Percentiles rank a stretch among this genome's conserved stretches.
These are phyloP conservation scores for Neurospora discreta DNA, from an alignment of 495 filamentous ascomycete genomes.

Conservation along the genomic window DNA sequence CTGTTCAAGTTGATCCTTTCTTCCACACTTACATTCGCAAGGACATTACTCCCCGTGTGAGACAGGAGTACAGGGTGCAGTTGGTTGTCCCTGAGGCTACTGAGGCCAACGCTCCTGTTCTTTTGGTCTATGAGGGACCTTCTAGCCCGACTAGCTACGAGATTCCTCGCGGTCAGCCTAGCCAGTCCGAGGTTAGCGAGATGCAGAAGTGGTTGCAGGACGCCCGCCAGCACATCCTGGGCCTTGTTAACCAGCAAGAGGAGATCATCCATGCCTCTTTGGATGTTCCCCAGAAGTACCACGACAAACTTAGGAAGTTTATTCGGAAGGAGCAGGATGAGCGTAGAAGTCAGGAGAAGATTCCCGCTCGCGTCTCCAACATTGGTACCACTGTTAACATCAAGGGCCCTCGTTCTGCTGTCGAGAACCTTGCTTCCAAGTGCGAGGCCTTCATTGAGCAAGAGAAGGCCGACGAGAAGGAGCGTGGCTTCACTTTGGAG, in stretches of 20 bases:
- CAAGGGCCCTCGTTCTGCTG: constrained; percentile 60
- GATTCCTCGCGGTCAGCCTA: constrained; percentile 48
- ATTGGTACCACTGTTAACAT: constrained; percentile 50
- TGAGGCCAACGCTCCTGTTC: constrained; percentile 50
- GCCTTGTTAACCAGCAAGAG: constrained; percentile 59
- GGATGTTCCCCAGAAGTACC: constrained; percentile 61
- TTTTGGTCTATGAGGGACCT: constrained; percentile 76
- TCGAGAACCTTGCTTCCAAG: constrained; percentile 58
- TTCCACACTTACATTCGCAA: constrained; percentile 68
- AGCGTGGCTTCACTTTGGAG: constrained; percentile 69
- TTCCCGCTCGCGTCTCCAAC: constrained; percentile 59
- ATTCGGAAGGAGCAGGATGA: constrained; percentile 64
- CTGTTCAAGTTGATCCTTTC: constrained; percentile 70
- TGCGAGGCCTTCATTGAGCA: constrained; percentile 66
- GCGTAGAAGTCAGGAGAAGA: constrained; percentile 47
- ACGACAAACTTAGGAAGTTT: constrained; percentile 68
- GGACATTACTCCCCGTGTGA: constrained; percentile 49
- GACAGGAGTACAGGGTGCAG: constrained; percentile 67
- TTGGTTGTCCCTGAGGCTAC: constrained; percentile 58
- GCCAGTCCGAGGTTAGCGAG: constrained; percentile 15
- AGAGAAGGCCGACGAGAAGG: constrained; percentile 77
- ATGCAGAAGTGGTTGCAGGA: constrained; percentile 54
- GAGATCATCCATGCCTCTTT: constrained; percentile 54
- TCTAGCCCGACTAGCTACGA: constrained; percentile 48
- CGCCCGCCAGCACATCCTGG: constrained; percentile 58